These are phyloP conservation scores for Bolboschoenoplectus hybrid DNA, from an alignment of 202 grass and related monocot species.

Conservation along the genomic window DNA sequence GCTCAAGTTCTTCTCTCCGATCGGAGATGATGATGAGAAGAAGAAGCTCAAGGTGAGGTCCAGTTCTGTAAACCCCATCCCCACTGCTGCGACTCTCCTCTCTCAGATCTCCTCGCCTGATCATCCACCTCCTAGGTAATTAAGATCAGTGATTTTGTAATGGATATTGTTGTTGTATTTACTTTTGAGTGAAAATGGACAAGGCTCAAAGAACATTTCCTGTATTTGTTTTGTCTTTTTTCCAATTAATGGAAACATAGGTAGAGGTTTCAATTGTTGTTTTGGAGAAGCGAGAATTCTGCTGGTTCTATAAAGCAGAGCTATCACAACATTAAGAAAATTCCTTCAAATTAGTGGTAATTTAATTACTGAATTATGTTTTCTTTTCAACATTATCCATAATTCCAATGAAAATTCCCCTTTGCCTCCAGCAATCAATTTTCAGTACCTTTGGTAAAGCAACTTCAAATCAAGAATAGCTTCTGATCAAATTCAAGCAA, in stretches of 20 bases:
- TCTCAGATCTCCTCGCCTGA: constrained; percentile 7
- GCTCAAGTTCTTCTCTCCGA: constrained; percentile 69
- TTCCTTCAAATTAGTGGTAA: neutral
- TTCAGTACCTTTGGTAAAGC: neutral
- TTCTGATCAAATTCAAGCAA: constrained; percentile 21
- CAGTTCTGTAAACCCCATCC: neutral
- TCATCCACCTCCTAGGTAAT: constrained; percentile 7
- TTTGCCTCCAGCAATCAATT: neutral
- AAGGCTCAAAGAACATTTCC: neutral
- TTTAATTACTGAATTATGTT: neutral
- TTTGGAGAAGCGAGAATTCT: neutral
- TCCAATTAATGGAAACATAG: neutral
- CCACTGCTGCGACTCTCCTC: neutral
- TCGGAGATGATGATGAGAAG: constrained; percentile 7
- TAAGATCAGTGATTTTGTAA: constrained; percentile 4
- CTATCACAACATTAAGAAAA: neutral
- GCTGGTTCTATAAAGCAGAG: neutral
- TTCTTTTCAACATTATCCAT: neutral
- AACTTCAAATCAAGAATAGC: neutral
- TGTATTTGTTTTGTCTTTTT: neutral
- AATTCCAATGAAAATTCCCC: constrained; percentile 3
- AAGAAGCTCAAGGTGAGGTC: constrained; percentile 12
- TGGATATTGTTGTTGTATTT: constrained; percentile 14
- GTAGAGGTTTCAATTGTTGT: neutral
- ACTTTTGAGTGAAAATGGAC: constrained; percentile 17